Percentiles rank a stretch among this genome's conserved stretches.
Conservation (phyloP, 352 stramenopile species). For the Globisporangium canariense region DNA sequence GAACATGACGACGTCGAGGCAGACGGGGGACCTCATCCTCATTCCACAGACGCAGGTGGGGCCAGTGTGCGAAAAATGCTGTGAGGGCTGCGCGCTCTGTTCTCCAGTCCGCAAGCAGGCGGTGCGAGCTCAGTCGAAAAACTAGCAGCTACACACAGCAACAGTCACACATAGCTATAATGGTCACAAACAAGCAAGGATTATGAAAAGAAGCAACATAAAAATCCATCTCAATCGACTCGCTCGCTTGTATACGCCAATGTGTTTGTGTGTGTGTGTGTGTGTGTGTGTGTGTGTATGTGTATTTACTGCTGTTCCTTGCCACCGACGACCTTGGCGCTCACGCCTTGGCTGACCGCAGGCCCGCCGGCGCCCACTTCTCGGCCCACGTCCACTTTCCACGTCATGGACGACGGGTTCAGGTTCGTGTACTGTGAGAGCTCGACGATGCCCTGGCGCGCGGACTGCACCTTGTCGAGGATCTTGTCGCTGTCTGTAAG, state of each 20-base stretch:
- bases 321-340: constrained; percentile 43
- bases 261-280: not conserved
- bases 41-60: constrained; percentile 80
- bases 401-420: constrained; percentile 48
- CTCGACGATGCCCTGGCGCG: constrained; percentile 68
- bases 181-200: not conserved
- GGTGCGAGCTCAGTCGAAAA: not conserved
- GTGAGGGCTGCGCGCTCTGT: constrained; percentile 51
- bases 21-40: constrained; percentile 66
- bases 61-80: constrained; percentile 66
- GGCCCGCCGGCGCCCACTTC: constrained; percentile 30
- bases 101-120: constrained; percentile 19
- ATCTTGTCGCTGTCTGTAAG: constrained; percentile 60
- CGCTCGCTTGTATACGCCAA: not conserved
- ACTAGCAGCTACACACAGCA: not conserved
- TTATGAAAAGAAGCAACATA: not conserved
- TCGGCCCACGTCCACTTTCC: constrained; percentile 71
- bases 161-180: not conserved
- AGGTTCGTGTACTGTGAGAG: constrained; percentile 75
- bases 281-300: not conserved
- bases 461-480: constrained; percentile 61
- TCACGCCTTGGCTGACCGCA: constrained; percentile 20
- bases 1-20: constrained; percentile 68
- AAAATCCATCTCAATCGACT: not conserved
- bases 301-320: constrained; percentile 10